A percentile compares a stretch with the other conserved stretches of the same genome.
Conservation (phyloP, 345 rosid species). For the Syzygium grande region DNA sequence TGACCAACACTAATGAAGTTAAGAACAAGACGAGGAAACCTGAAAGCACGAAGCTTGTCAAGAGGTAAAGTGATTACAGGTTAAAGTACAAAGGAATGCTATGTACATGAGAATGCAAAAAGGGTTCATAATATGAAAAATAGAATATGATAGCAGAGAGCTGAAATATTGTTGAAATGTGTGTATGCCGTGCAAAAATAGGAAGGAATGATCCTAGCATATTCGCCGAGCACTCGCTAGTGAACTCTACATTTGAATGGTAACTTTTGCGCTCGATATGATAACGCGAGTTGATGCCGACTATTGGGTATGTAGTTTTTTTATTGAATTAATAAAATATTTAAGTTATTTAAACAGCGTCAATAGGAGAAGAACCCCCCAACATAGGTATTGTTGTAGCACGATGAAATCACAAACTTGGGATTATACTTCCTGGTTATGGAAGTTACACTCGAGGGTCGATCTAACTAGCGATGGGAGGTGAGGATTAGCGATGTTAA, state of each 20-base stretch:
- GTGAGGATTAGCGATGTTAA: background rate
- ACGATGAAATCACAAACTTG: background rate
- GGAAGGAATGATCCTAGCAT: background rate
- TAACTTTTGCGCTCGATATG: rapidly evolving
- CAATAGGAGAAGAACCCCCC: background rate
- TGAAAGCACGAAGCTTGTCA: background rate
- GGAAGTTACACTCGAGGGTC: background rate
- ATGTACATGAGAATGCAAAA: background rate
- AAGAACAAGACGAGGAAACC: background rate
- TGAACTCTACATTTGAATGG: rapidly evolving
- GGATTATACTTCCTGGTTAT: background rate
- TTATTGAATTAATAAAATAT: too few species aligned
- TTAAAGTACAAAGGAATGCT: background rate
- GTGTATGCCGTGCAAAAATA: background rate
- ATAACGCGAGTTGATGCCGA: rapidly evolving
- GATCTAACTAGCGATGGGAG: background rate
- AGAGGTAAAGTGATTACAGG: background rate
- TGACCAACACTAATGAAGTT: background rate
- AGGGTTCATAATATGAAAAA: background rate
- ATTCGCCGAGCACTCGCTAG: rapidly evolving
- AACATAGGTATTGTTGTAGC: background rate
- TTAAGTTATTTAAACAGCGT: background rate
- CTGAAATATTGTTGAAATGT: background rate
- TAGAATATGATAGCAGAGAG: background rate
- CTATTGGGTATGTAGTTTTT: too few species aligned